phyloP scores from a whole-genome alignment of 495 filamentous ascomycete species.

The Hypoxylon intermedium region DNA sequence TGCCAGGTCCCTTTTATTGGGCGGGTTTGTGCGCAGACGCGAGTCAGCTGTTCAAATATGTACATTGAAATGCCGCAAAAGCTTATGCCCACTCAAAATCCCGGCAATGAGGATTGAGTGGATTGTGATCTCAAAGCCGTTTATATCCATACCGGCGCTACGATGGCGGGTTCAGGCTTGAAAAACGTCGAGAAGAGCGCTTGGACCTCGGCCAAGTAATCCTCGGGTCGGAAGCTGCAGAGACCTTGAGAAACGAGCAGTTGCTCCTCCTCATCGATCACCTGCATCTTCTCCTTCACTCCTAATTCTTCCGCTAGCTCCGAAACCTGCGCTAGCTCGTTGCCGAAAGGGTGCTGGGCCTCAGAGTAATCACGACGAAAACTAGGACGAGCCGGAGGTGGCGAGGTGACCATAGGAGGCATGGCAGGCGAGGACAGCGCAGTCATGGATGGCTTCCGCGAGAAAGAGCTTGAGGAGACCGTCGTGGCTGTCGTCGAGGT shows the following conservation, averaged over 20 bases:
- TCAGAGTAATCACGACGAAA: constrained; percentile 43
- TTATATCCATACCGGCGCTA: constrained; percentile 43
- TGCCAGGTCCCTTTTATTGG: constrained; percentile 18
- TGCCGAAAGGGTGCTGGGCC: constrained; percentile 66
- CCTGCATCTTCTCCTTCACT: constrained; percentile 63
- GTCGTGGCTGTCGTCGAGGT: constrained; percentile 55
- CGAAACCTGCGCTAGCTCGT: constrained; percentile 75
- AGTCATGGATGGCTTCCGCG: constrained; percentile 47
- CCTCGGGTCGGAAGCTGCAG: constrained; percentile 75
- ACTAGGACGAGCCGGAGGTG: constrained; percentile 43
- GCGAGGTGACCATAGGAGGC: constrained; percentile 41
- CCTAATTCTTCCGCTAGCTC: constrained; percentile 90
- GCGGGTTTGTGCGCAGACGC: constrained; percentile 32
- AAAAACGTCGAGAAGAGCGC: constrained; percentile 63
- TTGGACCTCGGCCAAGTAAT: constrained; percentile 85
- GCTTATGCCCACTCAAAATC: background rate
- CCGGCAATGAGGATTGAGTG: constrained; percentile 21
- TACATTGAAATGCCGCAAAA: constrained; percentile 42
- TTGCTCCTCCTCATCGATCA: constrained; percentile 75
- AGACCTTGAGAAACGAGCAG: constrained; percentile 71
- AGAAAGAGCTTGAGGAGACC: constrained; percentile 43
- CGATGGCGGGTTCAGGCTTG: constrained; percentile 21
- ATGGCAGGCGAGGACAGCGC: constrained; percentile 20
- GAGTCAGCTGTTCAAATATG: constrained; percentile 41
- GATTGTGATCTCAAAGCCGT: background rate